These are phyloP conservation scores for Mycena polygramma DNA, from an alignment of 768 basidiomycete genomes.

Conservation along the genomic window DNA sequence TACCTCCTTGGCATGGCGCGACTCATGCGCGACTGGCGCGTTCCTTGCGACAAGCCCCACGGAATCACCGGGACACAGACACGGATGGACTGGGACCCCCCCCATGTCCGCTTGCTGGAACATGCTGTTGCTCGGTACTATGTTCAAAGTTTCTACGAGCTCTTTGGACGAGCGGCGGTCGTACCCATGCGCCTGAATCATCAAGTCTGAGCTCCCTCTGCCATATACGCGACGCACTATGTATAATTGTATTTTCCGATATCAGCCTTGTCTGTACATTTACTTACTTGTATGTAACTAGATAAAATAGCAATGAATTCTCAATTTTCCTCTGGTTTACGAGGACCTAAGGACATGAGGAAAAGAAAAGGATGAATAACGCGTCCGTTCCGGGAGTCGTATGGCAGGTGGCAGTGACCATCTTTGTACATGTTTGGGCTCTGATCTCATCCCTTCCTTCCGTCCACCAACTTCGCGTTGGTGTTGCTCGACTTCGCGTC, in stretches of 20 bases:
- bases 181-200: conserved; percentile 21
- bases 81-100: neutral
- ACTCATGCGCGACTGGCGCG: conserved; percentile 16
- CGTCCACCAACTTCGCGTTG: neutral
- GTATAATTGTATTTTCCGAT: no score
- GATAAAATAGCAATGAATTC: neutral
- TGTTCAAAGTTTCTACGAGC: conserved; percentile 20
- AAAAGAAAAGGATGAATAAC: no score
- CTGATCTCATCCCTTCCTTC: neutral
- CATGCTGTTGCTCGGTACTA: conserved; percentile 10
- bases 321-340: no score
- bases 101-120: conserved; percentile 1
- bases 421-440: conserved; percentile 11
- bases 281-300: conserved; percentile 2
- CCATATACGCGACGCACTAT: no score
- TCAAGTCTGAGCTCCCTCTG: neutral
- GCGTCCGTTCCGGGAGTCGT: no score
- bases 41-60: conserved; percentile 14
- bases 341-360: no score
- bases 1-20: conserved; percentile 20
- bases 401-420: neutral
- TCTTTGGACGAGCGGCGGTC: conserved; percentile 23
- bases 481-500: conserved; percentile 6
- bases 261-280: no score
- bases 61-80: neutral